A percentile compares a stretch with the other conserved stretches of the same genome.
phyloP scores from a whole-genome alignment of 768 basidiomycete genomes.

The Suillus placidus region DNA sequence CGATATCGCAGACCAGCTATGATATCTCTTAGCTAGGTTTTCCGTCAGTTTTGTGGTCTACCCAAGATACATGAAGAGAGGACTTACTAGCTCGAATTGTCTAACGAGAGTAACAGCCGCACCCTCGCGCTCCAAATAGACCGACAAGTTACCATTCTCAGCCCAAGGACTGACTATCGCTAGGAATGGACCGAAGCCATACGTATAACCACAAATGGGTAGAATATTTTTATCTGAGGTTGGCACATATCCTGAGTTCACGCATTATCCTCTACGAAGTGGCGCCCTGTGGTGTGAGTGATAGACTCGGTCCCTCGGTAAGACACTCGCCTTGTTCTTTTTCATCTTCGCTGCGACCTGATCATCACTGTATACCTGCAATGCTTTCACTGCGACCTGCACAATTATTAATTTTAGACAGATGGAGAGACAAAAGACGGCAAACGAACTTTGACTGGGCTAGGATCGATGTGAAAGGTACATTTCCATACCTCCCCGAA shows the following conservation, averaged over 20 bases:
- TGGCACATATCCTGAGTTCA: slow-evolving; percentile 28
- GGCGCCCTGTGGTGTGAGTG: neutral
- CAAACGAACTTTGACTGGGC: neutral
- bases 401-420: neutral
- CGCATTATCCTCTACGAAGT: slow-evolving; percentile 22
- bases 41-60: neutral
- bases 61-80: neutral
- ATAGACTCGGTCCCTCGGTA: neutral
- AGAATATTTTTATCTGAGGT: slow-evolving; percentile 29
- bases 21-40: slow-evolving; percentile 7
- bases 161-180: slow-evolving; percentile 40
- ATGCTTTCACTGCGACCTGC: slow-evolving; percentile 8
- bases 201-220: slow-evolving; percentile 31
- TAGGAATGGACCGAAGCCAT: slow-evolving; percentile 32
- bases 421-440: neutral
- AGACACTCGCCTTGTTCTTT: slow-evolving; percentile 3
- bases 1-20: slow-evolving; percentile 25
- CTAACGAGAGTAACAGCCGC: slow-evolving; percentile 10
- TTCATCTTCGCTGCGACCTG: slow-evolving; percentile 4
- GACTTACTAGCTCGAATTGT: slow-evolving; percentile 21
- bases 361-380: neutral
- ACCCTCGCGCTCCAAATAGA: slow-evolving; percentile 22
- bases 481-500: slow-evolving; percentile 11
- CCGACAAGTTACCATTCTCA: slow-evolving; percentile 30
- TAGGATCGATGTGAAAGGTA: neutral